Base-by-base conservation (phyloP, 2,329 filamentous ascomycete genomes). In the Exophiala phaeomuriformis region DNA sequence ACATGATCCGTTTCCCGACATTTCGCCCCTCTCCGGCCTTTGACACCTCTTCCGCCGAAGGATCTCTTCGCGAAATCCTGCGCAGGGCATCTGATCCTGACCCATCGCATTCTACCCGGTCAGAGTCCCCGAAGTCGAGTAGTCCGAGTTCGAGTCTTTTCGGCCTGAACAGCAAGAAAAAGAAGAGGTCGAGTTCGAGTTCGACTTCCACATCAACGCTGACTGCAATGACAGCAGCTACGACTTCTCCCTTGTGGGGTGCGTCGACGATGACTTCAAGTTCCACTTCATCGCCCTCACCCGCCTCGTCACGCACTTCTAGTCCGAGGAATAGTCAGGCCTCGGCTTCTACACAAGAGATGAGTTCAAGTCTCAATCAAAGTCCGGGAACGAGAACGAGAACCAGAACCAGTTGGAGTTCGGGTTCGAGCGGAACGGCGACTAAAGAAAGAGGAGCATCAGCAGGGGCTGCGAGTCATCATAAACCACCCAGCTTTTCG, bases 1-100 rank as follows among this genome's bases (percentile, higher is more conserved):
- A 43, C 5, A 58, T 58, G 56, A 52, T 58, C 10, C 56, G 56
- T 32, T 58, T 58, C 42, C 56, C 56, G 31, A 55, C 52, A 6
- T 58, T 58, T 46, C 49, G 47, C 27, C 30, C 35, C 32, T 47
- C 51, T 37, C 55, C 51, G 32, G 12, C 39, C 19, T 28, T 33
- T 29, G 52, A 41, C 28, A 45, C 52, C 28, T 47, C 51, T 4
- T 43, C 47, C 30, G 56, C 56, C 10, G 42, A 53, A 30, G 50
- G 51, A 12, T 55, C 52, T 4, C 28, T 58, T 10, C 39, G 52
- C n/a, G 51, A 55, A 28, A 58, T 58, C 45, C 37, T 58, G 27
- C 44, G 52, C n/a, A 52, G 51, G 42, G 53, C 49, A 19, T 52
- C 53, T 2, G 42, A 48, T 2, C 39, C 50, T 5, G 12, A 41